Evolutionary conservation across 257 asterid species (phyloP), one percentile per base, ranked within the genome.

Genomic region (Ehretia macrophylla): DNA sequence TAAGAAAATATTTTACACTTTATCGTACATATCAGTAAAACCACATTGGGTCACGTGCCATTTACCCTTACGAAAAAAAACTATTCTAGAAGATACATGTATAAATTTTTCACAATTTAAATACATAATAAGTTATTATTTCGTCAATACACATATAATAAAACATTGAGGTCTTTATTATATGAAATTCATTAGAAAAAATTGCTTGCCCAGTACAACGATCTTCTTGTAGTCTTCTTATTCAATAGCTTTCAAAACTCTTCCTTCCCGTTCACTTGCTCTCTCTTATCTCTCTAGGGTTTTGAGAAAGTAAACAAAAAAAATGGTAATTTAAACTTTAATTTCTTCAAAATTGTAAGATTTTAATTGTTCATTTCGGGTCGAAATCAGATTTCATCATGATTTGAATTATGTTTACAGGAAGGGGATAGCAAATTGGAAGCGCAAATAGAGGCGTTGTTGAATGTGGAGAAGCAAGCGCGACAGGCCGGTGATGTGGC

Each of bases 391-490:
- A 42, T 42, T 10, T 10, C 3, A 42, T 10, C 47, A 2, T 42
- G 4, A 2, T 42, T 10, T 42, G 14, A 10, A 42, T 3, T 10
- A 10, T 42, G 47, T 62, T 61, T 72, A 44, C 60, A 93, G 99
- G 97, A 88, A 59, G 96, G 84, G 62, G 92, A 76, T 23, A 74
- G 75, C 45, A 70, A 74, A 74, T 67, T 93, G 89, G 94, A 84
- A 64, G 85, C 82, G 40, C 77, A 83, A 69, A 86, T 92, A 17
- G 99, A 84, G 73, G 58, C 79, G 67, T 55, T 88, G 61, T 81
- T 88, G 66, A 92, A 86, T 57, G 95, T 83, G 62, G 99, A 93
- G 94, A 93, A 93, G 80, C 96, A 90, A 81, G 85, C 81, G 95
- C 75, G 99, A 64, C 97, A 86, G 64, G 74, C 70, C 32, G 97